phyloP scores from a whole-genome alignment of 345 rosid genomes.

The Cardiospermum halicacabum region DNA sequence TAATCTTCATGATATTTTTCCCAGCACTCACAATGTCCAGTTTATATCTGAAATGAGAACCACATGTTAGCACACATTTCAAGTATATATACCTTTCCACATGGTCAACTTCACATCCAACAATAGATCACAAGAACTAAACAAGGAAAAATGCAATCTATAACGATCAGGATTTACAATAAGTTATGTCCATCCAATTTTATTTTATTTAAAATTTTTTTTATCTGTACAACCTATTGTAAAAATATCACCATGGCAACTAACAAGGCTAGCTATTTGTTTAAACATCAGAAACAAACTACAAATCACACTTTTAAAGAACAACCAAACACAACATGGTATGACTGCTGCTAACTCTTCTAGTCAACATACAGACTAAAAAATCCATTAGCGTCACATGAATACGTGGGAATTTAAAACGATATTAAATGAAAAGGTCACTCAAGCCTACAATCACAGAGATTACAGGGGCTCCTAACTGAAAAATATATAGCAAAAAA shows the following conservation, averaged over 20 bases:
- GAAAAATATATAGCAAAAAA: too few species aligned
- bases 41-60: conserved; percentile 53
- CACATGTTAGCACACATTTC: not conserved
- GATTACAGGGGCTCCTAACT: too few species aligned
- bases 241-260: not conserved
- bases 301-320: not conserved
- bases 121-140: not conserved
- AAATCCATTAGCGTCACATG: not conserved
- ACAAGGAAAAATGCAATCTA: not conserved
- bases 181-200: not conserved
- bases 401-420: too few species aligned
- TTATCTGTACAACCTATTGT: not conserved
- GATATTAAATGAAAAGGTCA: not conserved
- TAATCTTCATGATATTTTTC: conserved; percentile 62
- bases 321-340: too few species aligned
- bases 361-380: not conserved
- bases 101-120: not conserved
- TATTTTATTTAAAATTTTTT: too few species aligned
- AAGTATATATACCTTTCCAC: not conserved
- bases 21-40: conserved; percentile 79
- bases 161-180: not conserved
- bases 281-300: not conserved
- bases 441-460: not conserved
- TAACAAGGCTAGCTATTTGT: not conserved
- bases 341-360: too few species aligned